These are phyloP conservation scores for Colletotrichum chlorophyti DNA, from an alignment of 2,329 filamentous ascomycete genomes.

Conservation along the genomic window DNA sequence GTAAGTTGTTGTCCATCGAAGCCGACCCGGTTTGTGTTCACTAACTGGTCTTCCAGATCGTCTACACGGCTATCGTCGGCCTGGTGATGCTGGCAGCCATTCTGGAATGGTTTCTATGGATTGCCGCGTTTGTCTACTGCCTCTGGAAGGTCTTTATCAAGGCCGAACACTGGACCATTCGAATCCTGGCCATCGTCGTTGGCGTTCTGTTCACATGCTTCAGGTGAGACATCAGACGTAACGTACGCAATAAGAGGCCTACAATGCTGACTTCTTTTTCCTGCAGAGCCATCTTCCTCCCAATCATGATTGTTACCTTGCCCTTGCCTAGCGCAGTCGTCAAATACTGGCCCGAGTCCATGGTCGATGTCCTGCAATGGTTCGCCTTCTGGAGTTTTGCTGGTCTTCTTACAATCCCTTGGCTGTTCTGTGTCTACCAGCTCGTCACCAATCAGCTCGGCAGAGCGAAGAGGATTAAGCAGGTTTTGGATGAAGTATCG, in stretches of 20 bases:
- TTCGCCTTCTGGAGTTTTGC: constrained; percentile 96
- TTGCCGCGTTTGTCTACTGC: constrained; percentile 93
- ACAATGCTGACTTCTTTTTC: constrained; percentile 29
- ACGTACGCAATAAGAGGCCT: neutral
- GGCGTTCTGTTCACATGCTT: constrained; percentile 65
- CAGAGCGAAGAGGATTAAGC: constrained; percentile 80
- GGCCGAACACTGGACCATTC: constrained; percentile 86
- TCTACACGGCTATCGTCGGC: constrained; percentile 84
- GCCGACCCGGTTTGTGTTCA: neutral
- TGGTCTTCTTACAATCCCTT: constrained; percentile 83
- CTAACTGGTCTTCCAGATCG: constrained; percentile 64
- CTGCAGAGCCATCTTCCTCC: constrained; percentile 79
- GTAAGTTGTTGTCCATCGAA: constrained; percentile 36
- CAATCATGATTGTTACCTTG: constrained; percentile 92
- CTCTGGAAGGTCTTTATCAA: constrained; percentile 87
- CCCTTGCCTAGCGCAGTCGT: constrained; percentile 79
- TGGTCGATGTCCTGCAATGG: constrained; percentile 83
- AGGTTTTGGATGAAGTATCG: constrained; percentile 81
- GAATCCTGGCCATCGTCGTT: constrained; percentile 77
- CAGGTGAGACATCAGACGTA: neutral
- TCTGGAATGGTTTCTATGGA: constrained; percentile 93
- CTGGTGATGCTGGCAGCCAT: constrained; percentile 83
- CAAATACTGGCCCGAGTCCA: constrained; percentile 70
- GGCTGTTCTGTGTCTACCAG: constrained; percentile 92
- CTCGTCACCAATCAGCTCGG: constrained; percentile 88